Percentiles rank a stretch among this genome's conserved stretches.
Evolutionary conservation across 2,329 filamentous ascomycete genomes (phyloP).

Genomic region (Truncatella angustata): DNA sequence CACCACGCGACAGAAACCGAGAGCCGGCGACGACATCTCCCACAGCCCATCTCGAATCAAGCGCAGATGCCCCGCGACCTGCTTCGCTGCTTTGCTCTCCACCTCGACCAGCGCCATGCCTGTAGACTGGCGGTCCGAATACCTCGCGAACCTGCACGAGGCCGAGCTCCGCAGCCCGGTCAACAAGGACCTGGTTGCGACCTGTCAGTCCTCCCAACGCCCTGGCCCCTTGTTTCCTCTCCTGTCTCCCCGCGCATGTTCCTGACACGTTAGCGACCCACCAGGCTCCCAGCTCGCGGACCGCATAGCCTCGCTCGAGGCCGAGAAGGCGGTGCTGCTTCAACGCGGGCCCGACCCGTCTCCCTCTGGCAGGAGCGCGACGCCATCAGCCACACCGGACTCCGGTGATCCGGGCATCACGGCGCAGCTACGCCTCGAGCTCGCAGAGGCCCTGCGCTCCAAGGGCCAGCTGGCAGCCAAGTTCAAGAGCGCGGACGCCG

Average conservation of each 20-base stretch:
- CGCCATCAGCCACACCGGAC: constrained; percentile 16
- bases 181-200: constrained; percentile 68
- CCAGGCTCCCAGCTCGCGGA: constrained; percentile 41
- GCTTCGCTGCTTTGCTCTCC: background rate
- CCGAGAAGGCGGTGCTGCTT: constrained; percentile 47
- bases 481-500: constrained; percentile 59
- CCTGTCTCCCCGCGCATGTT: background rate
- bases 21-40: too few species aligned
- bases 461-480: constrained; percentile 66
- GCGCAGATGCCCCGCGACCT: too few species aligned
- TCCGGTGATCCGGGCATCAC: constrained; percentile 31
- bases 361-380: constrained; percentile 14
- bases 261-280: background rate
- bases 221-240: constrained; percentile 11
- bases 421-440: constrained; percentile 62
- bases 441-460: constrained; percentile 74
- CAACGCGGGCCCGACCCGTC: constrained; percentile 14
- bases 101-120: constrained; percentile 40
- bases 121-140: constrained; percentile 74
- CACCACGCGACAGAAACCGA: too few species aligned
- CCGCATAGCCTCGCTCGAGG: constrained; percentile 62
- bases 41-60: too few species aligned
- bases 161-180: constrained; percentile 65
- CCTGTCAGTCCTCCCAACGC: constrained; percentile 59
- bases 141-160: constrained; percentile 70